phyloP scores from a whole-genome alignment of 805 yeast species.

The Barnettozyma siamensis region DNA sequence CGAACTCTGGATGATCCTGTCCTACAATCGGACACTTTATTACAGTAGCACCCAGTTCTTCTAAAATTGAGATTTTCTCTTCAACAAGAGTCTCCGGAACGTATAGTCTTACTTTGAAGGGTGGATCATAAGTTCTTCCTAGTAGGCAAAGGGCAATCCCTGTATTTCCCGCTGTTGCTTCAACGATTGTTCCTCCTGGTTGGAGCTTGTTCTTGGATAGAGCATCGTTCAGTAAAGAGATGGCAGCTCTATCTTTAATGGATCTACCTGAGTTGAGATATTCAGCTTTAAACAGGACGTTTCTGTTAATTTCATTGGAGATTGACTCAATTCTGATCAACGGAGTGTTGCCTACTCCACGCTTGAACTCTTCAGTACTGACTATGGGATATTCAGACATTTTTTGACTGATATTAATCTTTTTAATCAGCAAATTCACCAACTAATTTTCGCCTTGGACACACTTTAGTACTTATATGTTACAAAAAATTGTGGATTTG shows the following conservation, averaged over 20 bases:
- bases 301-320: slow-evolving; percentile 61
- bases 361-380: slow-evolving; percentile 16
- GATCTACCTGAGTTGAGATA: slow-evolving; percentile 75
- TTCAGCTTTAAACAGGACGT: slow-evolving; percentile 69
- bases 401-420: too few species aligned
- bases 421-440: too few species aligned
- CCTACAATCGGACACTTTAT: slow-evolving; percentile 67
- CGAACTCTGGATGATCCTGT: slow-evolving; percentile 43
- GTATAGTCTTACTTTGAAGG: slow-evolving; percentile 58
- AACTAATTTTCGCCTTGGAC: too few species aligned
- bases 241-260: slow-evolving; percentile 77
- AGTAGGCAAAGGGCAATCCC: slow-evolving; percentile 76
- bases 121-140: slow-evolving; percentile 31
- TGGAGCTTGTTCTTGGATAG: slow-evolving; percentile 45
- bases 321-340: slow-evolving; percentile 57
- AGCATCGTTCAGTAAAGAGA: slow-evolving; percentile 57
- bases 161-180: slow-evolving; percentile 84
- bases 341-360: slow-evolving; percentile 63
- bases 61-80: slow-evolving; percentile 58
- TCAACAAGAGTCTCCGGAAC: slow-evolving; percentile 72
- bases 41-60: slow-evolving; percentile 54
- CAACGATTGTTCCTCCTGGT: slow-evolving; percentile 67
- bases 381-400: slow-evolving; percentile 13
- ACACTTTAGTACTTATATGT: too few species aligned
- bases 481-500: neutral